These are phyloP conservation scores for Fraxinus latifolia DNA, from an alignment of 305 asterid species.

Conservation along the genomic window DNA sequence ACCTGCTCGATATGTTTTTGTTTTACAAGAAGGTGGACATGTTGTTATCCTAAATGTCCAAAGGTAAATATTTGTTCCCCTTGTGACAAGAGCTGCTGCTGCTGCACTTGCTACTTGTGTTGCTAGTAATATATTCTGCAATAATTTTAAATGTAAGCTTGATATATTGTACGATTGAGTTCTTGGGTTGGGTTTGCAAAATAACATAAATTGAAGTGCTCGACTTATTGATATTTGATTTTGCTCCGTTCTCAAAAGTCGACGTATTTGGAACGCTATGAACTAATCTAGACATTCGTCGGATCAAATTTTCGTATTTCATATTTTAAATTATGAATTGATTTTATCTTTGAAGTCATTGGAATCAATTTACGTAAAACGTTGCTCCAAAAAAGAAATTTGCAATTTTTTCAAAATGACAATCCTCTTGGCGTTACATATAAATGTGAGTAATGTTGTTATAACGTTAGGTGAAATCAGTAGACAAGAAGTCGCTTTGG, in stretches of 20 bases:
- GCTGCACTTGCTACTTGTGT: constrained; percentile 41
- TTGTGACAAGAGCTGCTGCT: constrained; percentile 43
- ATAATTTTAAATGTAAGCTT: neutral
- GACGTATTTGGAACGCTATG: neutral
- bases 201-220: neutral
- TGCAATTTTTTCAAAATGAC: no score
- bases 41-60: constrained; percentile 43
- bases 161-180: neutral
- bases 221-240: no score
- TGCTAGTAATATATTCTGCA: constrained; percentile 25
- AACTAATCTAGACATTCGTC: no score
- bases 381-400: neutral
- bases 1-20: constrained; percentile 33
- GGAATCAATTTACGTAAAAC: neutral
- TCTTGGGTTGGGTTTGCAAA: neutral
- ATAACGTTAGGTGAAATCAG: neutral
- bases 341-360: neutral
- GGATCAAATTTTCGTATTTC: neutral
- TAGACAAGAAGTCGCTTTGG: constrained; percentile 53
- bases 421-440: neutral
- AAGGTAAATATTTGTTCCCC: constrained; percentile 46
- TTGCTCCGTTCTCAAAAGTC: neutral
- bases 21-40: constrained; percentile 29
- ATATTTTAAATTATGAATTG: neutral
- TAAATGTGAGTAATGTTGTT: accelerated